Evolutionary conservation across 805 yeast species (phyloP), one percentile per base, ranked within the genome.

Genomic region (Saccharomyces kudriavzevii): DNA sequence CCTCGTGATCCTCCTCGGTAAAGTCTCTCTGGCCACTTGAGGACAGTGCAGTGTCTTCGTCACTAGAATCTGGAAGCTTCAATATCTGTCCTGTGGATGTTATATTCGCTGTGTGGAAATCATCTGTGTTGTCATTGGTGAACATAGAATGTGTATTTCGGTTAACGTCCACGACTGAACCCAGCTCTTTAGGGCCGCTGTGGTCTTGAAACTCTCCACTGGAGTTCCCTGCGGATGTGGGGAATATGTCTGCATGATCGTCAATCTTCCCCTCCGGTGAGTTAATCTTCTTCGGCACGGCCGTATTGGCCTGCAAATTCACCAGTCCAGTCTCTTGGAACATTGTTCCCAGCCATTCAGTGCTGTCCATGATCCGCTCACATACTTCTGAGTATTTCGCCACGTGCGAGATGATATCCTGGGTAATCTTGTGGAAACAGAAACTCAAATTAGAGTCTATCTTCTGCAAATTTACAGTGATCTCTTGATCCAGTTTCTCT

Each of bases 401-500:
- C 24, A 89, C 77, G 11, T 80, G 74, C 2, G 96, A 96, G 30
- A 87, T 74, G 29, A 89, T 76, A 45, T 77, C 77, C 56, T 85
- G 85, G 49, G 82, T 82, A 26, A 90, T 81, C 31, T 84, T 77
- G 48, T 82, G 77, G 65, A 86, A 88, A 22, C 91, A 81, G 47
- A 77, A 74, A 11, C 85, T 78, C 49, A 89, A 75, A 62, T 88
- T 85, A 49, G 82, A 77, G 70, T 89, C 96, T 25, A 90, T 87
- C 49, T 83, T 84, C 67, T 89, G 96, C 49, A 90, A 70, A 5
- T 83, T 80, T 51, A 85, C 67, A 0, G 96, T 88, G 45, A 88
- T 86, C 63, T 84, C 86, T 66, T 87, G 95, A 62, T 89, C 96
- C 47, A 88, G 67, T 60, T 80, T 75, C 62, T 89, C 95, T 62